phyloP scores from a whole-genome alignment of 2,329 filamentous ascomycete species.

The Pseudopyrenochaeta lycopersici region DNA sequence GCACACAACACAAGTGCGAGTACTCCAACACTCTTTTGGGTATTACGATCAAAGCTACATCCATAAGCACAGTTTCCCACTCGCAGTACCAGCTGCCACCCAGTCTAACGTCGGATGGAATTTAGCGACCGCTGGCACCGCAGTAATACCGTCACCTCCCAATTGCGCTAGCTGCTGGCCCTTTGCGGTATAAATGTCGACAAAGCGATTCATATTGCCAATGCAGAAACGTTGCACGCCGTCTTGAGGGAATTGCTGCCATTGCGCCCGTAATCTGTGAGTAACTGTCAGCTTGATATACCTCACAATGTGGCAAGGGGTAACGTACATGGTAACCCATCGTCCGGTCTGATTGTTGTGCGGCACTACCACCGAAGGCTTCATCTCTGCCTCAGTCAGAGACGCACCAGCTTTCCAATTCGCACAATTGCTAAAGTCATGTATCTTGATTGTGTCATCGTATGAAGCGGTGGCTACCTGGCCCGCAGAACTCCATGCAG shows the following conservation, averaged over 20 bases:
- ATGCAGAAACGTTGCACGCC: conserved; percentile 88
- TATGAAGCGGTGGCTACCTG: conserved; percentile 93
- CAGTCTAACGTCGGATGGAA: conserved; percentile 90
- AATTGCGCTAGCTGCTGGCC: conserved; percentile 90
- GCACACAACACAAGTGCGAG: background rate
- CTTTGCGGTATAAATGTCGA: conserved; percentile 84
- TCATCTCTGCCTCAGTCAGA: conserved; percentile 70
- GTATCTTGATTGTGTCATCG: conserved; percentile 93
- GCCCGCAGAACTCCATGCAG: conserved; percentile 84
- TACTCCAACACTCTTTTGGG: background rate
- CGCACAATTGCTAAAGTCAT: conserved; percentile 70
- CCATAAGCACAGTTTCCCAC: conserved; percentile 93
- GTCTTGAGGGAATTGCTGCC: conserved; percentile 82
- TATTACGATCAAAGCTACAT: conserved; percentile 61
- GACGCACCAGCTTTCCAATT: conserved; percentile 63
- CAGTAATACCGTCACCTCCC: conserved; percentile 88
- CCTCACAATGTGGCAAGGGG: background rate
- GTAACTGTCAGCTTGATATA: conserved; percentile 18
- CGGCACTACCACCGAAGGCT: conserved; percentile 72
- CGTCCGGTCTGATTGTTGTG: conserved; percentile 97
- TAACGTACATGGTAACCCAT: conserved; percentile 81
- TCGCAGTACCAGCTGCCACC: conserved; percentile 91
- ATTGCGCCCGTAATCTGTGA: conserved; percentile 80
- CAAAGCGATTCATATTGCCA: conserved; percentile 97
- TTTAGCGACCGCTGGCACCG: conserved; percentile 90